Percentiles rank a stretch among this genome's conserved stretches.
These are phyloP conservation scores for Dovyalis caffra DNA, from an alignment of 345 rosid species.

Conservation along the genomic window DNA sequence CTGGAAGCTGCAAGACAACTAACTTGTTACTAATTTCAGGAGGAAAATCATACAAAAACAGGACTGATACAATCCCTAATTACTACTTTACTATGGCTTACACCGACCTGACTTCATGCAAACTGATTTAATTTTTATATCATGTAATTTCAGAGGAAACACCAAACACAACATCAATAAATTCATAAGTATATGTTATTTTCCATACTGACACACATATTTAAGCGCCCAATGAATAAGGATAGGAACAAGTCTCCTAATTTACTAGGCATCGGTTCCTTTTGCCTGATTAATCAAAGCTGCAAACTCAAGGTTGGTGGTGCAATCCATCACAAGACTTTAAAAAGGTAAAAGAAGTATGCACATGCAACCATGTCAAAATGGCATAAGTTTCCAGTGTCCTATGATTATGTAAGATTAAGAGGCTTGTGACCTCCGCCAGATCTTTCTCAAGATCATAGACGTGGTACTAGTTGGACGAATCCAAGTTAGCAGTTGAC, in stretches of 20 bases:
- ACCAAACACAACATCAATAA: too few relatives aligned
- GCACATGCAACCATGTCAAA: background rate
- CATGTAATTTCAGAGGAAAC: too few relatives aligned
- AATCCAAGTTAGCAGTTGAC: background rate
- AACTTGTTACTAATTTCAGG: background rate
- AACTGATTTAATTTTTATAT: too few relatives aligned
- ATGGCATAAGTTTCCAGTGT: background rate
- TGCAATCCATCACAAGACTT: background rate
- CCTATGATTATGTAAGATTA: background rate
- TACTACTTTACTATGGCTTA: too few relatives aligned
- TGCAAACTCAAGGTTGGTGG: background rate
- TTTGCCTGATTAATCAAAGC: background rate
- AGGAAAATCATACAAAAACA: background rate
- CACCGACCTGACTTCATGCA: too few relatives aligned
- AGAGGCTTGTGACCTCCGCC: background rate
- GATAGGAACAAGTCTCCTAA: too few relatives aligned
- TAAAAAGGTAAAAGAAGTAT: too few relatives aligned
- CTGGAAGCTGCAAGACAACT: slow-evolving; percentile 47
- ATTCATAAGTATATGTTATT: too few relatives aligned
- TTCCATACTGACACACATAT: too few relatives aligned
- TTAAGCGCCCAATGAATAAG: too few relatives aligned
- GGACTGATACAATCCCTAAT: background rate
- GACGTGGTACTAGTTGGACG: background rate
- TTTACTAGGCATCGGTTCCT: background rate
- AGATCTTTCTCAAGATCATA: background rate